Base-by-base conservation (phyloP, 225 moss, liverwort and hornwort species). In the Marchantia paleacea region DNA sequence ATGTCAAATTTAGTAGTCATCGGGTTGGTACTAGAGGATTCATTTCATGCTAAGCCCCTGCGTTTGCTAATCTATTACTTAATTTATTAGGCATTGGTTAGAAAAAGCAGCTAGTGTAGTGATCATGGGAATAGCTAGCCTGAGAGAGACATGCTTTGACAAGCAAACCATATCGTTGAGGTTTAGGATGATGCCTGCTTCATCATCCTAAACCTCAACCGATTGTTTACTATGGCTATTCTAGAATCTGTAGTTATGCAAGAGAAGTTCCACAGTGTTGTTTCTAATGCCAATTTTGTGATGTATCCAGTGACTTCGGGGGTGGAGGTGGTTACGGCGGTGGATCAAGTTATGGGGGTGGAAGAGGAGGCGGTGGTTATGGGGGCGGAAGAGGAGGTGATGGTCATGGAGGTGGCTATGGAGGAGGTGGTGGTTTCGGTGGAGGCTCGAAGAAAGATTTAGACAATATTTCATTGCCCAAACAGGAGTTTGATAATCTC, bases 401-500 rank as follows among this genome's bases (percentile, higher is more conserved):
- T 7, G 87, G 90, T 25, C 77, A 83, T 50, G 89, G 89, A 54
- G 89, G 89, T 50, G 81, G 78, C 24, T 78, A 82, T 28, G 84
- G 88, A 16, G 90, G 89, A 31, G 86, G 93, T 10, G 84, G 84
- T 52, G 86, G 87, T 39, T 89, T 89, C n/a, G 83, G 30, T 79
- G 87, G 85, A 39, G 85, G 82, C 22, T 80, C 80, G 50, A 92
- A 91, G 74, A 89, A 92, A 75, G 95, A 95, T 78, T 85, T 95
- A 31, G 93, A 95, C 84, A 90, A 85, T 53, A 90, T 93, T 67
- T 1, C 88, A 29, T 82, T 95, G 29, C 93, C 95, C 1, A 87
- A 86, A 49, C 92, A 95, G 75, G 91, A 95, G 78, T 95, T 95
- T 67, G 95, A 93, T 12, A 93, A 95, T 76, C 84, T 95, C 71